phyloP scores from a whole-genome alignment of 495 filamentous ascomycete species.

The Aspergillus incahuasiensis region DNA sequence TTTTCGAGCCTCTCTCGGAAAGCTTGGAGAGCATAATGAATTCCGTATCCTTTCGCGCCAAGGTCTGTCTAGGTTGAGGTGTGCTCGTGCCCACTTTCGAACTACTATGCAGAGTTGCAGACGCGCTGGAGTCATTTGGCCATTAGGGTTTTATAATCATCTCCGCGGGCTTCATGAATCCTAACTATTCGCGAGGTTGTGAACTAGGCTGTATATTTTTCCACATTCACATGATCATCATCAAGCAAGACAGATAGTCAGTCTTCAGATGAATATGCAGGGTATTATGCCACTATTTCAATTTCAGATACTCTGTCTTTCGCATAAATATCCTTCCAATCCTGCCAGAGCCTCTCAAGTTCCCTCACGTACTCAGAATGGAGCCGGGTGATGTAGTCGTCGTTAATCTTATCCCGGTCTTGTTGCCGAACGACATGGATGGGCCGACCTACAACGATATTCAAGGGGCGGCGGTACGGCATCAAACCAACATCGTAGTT shows the following conservation, averaged over 20 bases:
- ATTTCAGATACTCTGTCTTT: slow-evolving; percentile 66
- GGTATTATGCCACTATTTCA: slow-evolving; percentile 65
- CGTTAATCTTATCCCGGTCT: slow-evolving; percentile 51
- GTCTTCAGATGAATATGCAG: neutral
- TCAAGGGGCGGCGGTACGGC: slow-evolving; percentile 83
- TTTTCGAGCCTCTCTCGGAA: too few species aligned
- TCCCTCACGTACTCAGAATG: slow-evolving; percentile 77
- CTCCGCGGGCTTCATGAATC: too few species aligned
- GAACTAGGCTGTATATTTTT: neutral
- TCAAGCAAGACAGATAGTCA: neutral
- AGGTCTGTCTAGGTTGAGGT: too few species aligned
- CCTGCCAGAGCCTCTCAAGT: slow-evolving; percentile 76
- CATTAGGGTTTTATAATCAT: too few species aligned
- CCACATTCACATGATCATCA: neutral
- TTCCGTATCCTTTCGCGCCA: too few species aligned
- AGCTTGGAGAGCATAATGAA: too few species aligned
- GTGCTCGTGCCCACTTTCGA: too few species aligned
- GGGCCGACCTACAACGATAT: slow-evolving; percentile 81
- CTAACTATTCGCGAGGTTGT: too few species aligned
- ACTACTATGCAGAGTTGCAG: too few species aligned
- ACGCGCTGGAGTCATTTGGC: too few species aligned
- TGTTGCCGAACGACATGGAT: slow-evolving; percentile 62
- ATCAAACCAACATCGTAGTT: slow-evolving; percentile 96
- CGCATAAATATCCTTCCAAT: slow-evolving; percentile 83
- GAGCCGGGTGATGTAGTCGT: slow-evolving; percentile 71